phyloP scores from a whole-genome alignment of 257 asterid genomes.

The Datura wrightii region DNA sequence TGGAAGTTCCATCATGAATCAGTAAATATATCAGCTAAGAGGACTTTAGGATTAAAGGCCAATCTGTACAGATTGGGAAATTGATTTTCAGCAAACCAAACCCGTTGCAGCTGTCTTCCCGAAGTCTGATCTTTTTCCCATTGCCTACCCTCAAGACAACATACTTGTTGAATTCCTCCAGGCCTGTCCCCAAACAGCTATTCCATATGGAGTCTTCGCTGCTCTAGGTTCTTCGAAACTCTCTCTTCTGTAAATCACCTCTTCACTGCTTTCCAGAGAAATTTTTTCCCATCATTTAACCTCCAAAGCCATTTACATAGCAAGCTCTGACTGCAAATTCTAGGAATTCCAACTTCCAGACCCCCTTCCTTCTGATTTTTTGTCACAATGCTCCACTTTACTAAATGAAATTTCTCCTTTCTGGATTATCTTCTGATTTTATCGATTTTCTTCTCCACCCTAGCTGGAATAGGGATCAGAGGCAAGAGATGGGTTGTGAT shows the following conservation, averaged over 20 bases:
- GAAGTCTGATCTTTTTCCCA: background rate
- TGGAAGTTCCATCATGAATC: background rate
- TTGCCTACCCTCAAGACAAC: background rate
- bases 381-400: background rate
- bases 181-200: background rate
- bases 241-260: background rate
- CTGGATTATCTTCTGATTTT: background rate
- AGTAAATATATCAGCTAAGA: background rate
- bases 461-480: background rate
- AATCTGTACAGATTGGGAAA: background rate
- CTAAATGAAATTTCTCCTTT: background rate
- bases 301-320: slow-evolving; percentile 1
- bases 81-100: background rate
- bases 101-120: background rate
- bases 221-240: background rate
- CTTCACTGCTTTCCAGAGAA: background rate
- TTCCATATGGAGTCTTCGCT: background rate
- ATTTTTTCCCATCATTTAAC: background rate
- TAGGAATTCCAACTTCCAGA: too few species aligned
- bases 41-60: background rate
- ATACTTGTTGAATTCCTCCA: background rate
- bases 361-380: background rate
- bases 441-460: background rate
- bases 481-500: background rate
- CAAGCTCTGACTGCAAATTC: background rate